Conservation (phyloP, 2,329 filamentous ascomycete genomes). For the Diaporthe citri region DNA sequence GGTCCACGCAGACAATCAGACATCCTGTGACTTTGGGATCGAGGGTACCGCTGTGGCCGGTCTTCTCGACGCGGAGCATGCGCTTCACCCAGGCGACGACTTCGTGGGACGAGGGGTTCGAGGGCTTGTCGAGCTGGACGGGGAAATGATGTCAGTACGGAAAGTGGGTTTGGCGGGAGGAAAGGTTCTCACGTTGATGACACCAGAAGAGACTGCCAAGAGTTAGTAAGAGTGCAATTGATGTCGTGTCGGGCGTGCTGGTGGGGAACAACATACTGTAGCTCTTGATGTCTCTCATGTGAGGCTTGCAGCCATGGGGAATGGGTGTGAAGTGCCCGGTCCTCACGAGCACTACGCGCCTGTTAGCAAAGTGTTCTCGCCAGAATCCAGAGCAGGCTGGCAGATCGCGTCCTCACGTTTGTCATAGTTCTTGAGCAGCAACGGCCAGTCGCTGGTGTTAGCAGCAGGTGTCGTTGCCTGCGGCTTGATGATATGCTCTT, state of each 20-base stretch:
- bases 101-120: slow-evolving; percentile 98
- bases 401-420: slow-evolving; percentile 69
- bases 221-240: slow-evolving; percentile 20
- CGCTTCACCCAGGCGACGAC: slow-evolving; percentile 99
- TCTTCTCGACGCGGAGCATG: slow-evolving; percentile 94
- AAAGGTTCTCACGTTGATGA: slow-evolving; percentile 81
- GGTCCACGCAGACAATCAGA: slow-evolving; percentile 94
- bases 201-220: slow-evolving; percentile 82
- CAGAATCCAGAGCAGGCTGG: slow-evolving; percentile 30
- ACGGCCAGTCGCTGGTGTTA: slow-evolving; percentile 91
- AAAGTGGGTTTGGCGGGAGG: background rate
- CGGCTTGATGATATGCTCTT: slow-evolving; percentile 92
- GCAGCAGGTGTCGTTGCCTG: slow-evolving; percentile 82
- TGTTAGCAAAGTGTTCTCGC: slow-evolving; percentile 44
- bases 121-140: slow-evolving; percentile 79
- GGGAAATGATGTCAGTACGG: slow-evolving; percentile 14
- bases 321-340: slow-evolving; percentile 98
- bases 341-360: slow-evolving; percentile 80
- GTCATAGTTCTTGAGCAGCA: slow-evolving; percentile 96
- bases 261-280: slow-evolving; percentile 61
- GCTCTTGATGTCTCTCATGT: slow-evolving; percentile 95
- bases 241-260: background rate
- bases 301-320: slow-evolving; percentile 88
- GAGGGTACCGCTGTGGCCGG: slow-evolving; percentile 96
- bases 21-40: slow-evolving; percentile 98